Conservation (phyloP, 371 early-diverging fungal species). For the Parasitella parasitica region DNA sequence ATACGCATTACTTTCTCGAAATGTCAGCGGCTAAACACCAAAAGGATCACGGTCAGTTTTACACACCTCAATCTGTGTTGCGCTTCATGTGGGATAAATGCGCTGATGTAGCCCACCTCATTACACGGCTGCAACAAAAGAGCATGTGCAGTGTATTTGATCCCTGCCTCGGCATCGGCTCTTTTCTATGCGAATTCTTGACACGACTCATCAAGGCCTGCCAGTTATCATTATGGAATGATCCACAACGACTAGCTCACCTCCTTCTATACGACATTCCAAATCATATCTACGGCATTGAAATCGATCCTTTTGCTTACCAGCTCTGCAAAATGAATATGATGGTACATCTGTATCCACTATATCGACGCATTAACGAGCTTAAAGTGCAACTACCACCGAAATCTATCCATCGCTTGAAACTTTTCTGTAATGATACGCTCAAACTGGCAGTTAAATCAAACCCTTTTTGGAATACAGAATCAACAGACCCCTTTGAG, state of each 20-base stretch:
- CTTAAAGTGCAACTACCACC: slow-evolving; percentile 8
- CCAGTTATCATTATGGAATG: slow-evolving; percentile 40
- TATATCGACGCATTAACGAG: slow-evolving; percentile 34
- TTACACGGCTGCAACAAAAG: neutral
- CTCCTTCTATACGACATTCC: slow-evolving; percentile 38
- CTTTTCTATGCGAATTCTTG: slow-evolving; percentile 57
- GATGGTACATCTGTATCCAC: slow-evolving; percentile 41
- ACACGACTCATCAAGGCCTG: slow-evolving; percentile 42
- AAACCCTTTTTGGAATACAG: slow-evolving; percentile 15
- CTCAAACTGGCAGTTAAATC: slow-evolving; percentile 36
- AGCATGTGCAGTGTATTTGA: slow-evolving; percentile 45
- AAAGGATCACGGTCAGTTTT: slow-evolving; percentile 69
- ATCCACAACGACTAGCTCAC: slow-evolving; percentile 20
- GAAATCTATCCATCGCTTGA: slow-evolving; percentile 34
- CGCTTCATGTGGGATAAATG: slow-evolving; percentile 62
- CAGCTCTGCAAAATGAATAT: slow-evolving; percentile 44
- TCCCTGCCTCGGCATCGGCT: slow-evolving; percentile 65
- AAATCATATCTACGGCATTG: slow-evolving; percentile 57
- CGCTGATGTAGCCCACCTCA: neutral
- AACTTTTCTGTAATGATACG: slow-evolving; percentile 61
- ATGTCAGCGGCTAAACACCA: slow-evolving; percentile 57
- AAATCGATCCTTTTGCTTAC: slow-evolving; percentile 62
- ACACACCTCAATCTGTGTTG: slow-evolving; percentile 62
- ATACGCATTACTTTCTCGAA: slow-evolving; percentile 54
- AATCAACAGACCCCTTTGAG: slow-evolving; percentile 34